These are phyloP conservation scores for Laburnicola sp. DNA, from an alignment of 2,329 filamentous ascomycete genomes.

Conservation along the genomic window DNA sequence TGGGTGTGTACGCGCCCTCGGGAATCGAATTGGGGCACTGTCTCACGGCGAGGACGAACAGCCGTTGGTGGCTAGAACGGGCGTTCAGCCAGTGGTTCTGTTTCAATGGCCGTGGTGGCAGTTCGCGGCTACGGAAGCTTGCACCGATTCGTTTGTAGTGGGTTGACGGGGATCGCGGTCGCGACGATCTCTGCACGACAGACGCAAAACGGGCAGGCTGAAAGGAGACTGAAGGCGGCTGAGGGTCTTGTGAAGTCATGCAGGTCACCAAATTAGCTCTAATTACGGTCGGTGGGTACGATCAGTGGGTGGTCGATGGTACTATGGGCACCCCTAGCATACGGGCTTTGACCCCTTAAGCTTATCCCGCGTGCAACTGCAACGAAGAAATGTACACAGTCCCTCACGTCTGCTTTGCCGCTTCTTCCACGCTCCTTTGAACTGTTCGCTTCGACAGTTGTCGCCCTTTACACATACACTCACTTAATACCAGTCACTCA, in stretches of 20 bases:
- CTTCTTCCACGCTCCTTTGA: slow-evolving; percentile 28
- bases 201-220: slow-evolving; percentile 25
- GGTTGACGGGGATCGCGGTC: slow-evolving; percentile 6
- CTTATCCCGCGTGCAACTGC: slow-evolving; percentile 24
- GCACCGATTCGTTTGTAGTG: slow-evolving; percentile 3
- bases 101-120: slow-evolving; percentile 23
- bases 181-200: slow-evolving; percentile 25
- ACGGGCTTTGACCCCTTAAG: slow-evolving; percentile 24
- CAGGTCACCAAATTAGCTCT: slow-evolving; percentile 39
- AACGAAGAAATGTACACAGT: slow-evolving; percentile 32
- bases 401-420: slow-evolving; percentile 21
- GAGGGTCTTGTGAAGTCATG: slow-evolving; percentile 34
- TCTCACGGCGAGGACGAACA: slow-evolving; percentile 17
- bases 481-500: slow-evolving; percentile 30
- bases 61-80: slow-evolving; percentile 25
- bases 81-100: slow-evolving; percentile 16
- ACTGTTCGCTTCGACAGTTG: slow-evolving; percentile 22
- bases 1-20: slow-evolving; percentile 24
- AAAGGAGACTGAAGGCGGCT: slow-evolving; percentile 31
- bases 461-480: slow-evolving; percentile 32
- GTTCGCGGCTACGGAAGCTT: slow-evolving; percentile 7
- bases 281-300: slow-evolving; percentile 33
- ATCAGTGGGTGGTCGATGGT: slow-evolving; percentile 34
- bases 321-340: slow-evolving; percentile 32
- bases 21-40: slow-evolving; percentile 27